These are phyloP conservation scores for Galeopsis tetrahit DNA, from an alignment of 257 asterid genomes.

Conservation along the genomic window DNA sequence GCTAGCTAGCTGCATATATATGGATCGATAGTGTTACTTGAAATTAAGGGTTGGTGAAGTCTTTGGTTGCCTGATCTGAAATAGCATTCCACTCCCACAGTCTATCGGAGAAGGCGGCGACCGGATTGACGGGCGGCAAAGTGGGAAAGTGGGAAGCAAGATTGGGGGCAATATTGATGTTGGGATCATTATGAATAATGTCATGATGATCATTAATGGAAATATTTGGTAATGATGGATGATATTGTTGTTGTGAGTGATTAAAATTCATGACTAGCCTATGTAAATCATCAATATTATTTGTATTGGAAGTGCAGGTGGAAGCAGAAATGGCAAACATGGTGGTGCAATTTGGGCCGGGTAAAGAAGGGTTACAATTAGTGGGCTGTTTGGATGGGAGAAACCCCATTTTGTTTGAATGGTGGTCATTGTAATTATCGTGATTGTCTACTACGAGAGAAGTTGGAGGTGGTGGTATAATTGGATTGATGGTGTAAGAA, in stretches of 20 bases:
- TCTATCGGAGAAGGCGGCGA: constrained; percentile 52
- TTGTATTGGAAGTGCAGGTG: constrained; percentile 20
- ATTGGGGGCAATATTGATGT: constrained; percentile 17
- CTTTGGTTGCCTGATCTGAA: constrained; percentile 38
- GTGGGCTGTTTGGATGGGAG: constrained; percentile 2
- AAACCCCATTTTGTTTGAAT: background rate
- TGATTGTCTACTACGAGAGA: constrained; percentile 28
- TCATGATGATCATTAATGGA: constrained; percentile 32
- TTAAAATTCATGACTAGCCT: constrained; percentile 46
- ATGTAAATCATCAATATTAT: constrained; percentile 61
- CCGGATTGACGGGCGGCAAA: constrained; percentile 39
- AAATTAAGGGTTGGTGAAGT: constrained; percentile 32
- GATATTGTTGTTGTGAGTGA: constrained; percentile 34
- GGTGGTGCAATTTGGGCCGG: constrained; percentile 24
- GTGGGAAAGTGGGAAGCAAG: constrained; percentile 43
- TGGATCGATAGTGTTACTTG: constrained; percentile 34
- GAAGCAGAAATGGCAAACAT: constrained; percentile 22
- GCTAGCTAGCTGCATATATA: background rate
- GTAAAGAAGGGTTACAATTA: background rate
- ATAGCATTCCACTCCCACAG: constrained; percentile 78
- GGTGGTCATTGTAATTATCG: background rate
- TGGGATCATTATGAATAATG: constrained; percentile 8
- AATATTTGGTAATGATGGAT: background rate
- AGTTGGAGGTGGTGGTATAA: constrained; percentile 31
- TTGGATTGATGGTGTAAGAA: constrained; percentile 32